Evolutionary conservation across 257 asterid genomes (phyloP), one percentile per base, ranked within the genome.

Genomic region (Solanum megistacrolobum): DNA sequence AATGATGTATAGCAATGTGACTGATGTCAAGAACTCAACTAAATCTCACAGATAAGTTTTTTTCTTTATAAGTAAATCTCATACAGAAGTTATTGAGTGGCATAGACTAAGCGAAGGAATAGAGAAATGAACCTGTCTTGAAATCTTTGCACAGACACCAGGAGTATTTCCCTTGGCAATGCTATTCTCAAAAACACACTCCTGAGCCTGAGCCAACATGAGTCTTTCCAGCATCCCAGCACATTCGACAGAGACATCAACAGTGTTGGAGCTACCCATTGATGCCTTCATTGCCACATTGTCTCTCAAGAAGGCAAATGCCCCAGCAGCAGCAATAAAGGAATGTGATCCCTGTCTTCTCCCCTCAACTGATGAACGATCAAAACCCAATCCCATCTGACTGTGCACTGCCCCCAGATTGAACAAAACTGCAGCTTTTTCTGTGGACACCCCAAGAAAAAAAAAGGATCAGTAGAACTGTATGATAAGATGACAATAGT

Each of bases 131-230:
- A 96, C 99, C 99, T 96, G 99, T 93, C 98, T 92, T 41, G 99
- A 94, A 79, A 96, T 95, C 92, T 96, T 96, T 23, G 98, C 94
- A 91, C 97, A 95, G 86, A 95, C 98, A 90, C 96, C 98, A 86
- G 95, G 96, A 86, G 97, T 95, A 92, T 94, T 97, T 29, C 98
- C 98, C 92, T 97, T 97, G 62, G 98, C 98, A 87, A 96, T 95
- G 68, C 98, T 94, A 88, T 94, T 97, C 95, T 97, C 99, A 39
- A 95, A 97, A 55, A 96, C 99, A 68, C 98, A 96, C 90, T 97
- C 99, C 91, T 97, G 99, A 12, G 99, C 99, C 91, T 97, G 98
- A 87, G 99, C 99, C 89, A 97, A 88, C 98, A 96, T 97, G 89
- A 97, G 91, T 89, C 96, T 97, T 94, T 97, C 99, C 91, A 97